Evolutionary conservation across 148 eudicot species (phyloP), one percentile per base, ranked within the genome.

Genomic region (Amaranthus hypochondriacus): DNA sequence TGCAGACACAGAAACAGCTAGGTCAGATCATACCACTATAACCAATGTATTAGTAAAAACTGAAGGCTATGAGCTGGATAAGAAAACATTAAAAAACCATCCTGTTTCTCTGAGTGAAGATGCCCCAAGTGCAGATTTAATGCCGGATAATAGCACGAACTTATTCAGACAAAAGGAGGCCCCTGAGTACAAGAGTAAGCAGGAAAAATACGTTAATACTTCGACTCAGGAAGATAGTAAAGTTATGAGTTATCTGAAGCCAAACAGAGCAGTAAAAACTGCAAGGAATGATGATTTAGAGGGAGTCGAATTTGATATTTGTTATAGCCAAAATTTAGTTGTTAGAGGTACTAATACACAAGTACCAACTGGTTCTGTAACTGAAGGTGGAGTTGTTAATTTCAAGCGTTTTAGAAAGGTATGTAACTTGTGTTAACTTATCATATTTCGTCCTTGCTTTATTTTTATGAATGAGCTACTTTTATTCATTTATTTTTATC

Each of bases 381-480:
- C 74, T 5, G 73, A 81, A 48, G 73, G 66, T 63, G 80, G 72
- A 63, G 86, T 86, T 51, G 14, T 86, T 66, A 90, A 96, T 81
- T 96, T 96, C 78, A 96, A 96, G 83, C 86, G 94, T 56, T 96
- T 96, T 76, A 89, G 86, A 75, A 96, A 92, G 97, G 99, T 92
- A 77, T 81, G 39, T 62, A 39, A 4, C 48, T 48, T 58, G 10
- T 4, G 8, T 10, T 12, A 51, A 18, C 49, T 56, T 68, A 48
- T 72, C 73, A 7, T 18, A 50, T 13, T 49, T 51, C 28, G 28
- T 73, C 43, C 7, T 13, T 63, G 46, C 66, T 50, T 39, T 21
- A 39, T 28, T 28, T 28, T 28, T 28, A 28, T 28, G 39, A 28
- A 28, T 28, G 39, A 28, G 39, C 39, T 28, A 28, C 39, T n/a